A percentile compares a stretch with the other conserved stretches of the same genome.
Evolutionary conservation across 345 rosid genomes (phyloP).

Genomic region (Boechera stricta): DNA sequence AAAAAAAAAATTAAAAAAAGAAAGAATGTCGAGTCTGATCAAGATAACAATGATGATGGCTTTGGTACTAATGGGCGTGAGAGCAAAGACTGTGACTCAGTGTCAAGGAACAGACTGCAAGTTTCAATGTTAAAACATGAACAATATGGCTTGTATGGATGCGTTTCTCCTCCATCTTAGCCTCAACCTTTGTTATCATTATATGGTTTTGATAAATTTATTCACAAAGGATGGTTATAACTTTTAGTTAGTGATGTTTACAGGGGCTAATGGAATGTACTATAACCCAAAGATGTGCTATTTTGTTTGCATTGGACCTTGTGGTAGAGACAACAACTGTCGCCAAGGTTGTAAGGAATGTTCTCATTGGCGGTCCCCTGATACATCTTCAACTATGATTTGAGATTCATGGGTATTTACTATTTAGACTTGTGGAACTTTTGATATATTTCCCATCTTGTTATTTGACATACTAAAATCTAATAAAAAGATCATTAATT

Average conservation of each 20-base stretch:
- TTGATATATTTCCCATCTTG: neutral
- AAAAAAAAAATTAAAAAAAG: neutral
- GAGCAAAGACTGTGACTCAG: slow-evolving; percentile 1
- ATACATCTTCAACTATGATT: neutral
- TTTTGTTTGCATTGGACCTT: neutral
- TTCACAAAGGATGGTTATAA: neutral
- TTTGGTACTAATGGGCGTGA: slow-evolving; percentile 20
- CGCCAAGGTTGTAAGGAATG: neutral
- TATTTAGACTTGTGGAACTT: neutral
- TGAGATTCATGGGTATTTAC: neutral
- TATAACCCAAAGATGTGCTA: neutral
- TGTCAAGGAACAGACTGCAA: slow-evolving; percentile 1
- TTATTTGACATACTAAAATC: neutral
- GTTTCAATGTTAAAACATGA: neutral
- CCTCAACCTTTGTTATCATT: neutral
- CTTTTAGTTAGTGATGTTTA: neutral
- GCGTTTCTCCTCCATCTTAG: neutral
- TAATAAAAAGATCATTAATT: neutral
- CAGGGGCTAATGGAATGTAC: neutral
- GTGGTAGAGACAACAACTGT: neutral
- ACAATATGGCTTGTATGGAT: neutral
- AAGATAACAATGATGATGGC: slow-evolving; percentile 29
- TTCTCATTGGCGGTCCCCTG: neutral
- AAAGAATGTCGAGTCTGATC: slow-evolving; percentile 9
- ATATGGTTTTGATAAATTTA: neutral